Base-by-base conservation (phyloP, 176 grass and related monocot species). In the Saccharum spontaneum region DNA sequence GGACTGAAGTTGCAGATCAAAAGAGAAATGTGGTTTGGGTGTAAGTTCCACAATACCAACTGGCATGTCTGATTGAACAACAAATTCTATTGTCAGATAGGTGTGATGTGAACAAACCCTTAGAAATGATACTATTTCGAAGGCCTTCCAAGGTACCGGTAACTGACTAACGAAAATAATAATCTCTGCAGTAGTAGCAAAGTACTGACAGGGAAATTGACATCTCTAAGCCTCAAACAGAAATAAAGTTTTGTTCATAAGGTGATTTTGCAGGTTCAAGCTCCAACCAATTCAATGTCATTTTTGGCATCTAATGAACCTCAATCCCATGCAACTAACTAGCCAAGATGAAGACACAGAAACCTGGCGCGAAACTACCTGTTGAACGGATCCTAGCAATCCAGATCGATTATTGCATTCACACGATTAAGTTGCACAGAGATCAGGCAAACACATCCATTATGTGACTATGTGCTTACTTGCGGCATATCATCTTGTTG, bases 401-500 rank as follows among this genome's bases (percentile, higher is more conserved):
- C 44, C 26, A 50, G 24, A 33, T 74, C 71, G 44, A 18, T 50
- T 46, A 31, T 50, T 33, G 14, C 71, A 50, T 4, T 33, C 45
- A 31, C 14, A 18, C 71, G 4, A 30, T 48, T 48, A 46, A 48
- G 12, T 30, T 30, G 24, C 71, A 48, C 18, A 54, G 2, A 54
- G 50, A 54, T 54, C 50, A 52, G 22, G 69, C 39, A 71, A 44
- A 5, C 20, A 13, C 40, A 71, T 9, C 17, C 67, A 69, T 71
- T 55, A 57, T 57, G 54, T 57, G 54, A 57, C 54, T 57, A 9
- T 45, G 33, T 16, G 50, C 76, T 48, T 75, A 87, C 85, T 87
- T 88, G 80, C 80, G 79, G 73, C 79, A 88, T 73, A 77, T 28
- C 39, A 88, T 82, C 65, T 88, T 83, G 16, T 48, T 17, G 48